phyloP scores from a whole-genome alignment of 371 early-diverging fungal genomes.

The Synchytrium microbalum region DNA sequence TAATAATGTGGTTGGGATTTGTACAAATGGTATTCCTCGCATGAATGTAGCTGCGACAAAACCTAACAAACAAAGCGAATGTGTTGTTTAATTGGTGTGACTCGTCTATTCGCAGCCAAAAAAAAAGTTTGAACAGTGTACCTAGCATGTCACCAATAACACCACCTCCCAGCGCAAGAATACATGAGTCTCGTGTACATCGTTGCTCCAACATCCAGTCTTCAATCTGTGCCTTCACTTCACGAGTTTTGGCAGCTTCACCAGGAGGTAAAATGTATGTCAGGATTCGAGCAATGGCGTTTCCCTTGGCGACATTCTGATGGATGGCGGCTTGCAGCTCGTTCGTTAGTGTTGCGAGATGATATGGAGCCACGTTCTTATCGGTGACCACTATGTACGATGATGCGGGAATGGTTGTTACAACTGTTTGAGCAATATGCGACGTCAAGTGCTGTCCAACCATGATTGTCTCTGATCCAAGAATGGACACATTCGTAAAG shows the following conservation, averaged over 20 bases:
- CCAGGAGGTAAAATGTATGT: conserved; percentile 81
- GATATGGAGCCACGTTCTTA: conserved; percentile 68
- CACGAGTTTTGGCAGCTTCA: conserved; percentile 83
- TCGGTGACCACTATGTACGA: conserved; percentile 88
- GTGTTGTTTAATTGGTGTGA: neutral
- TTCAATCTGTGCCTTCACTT: conserved; percentile 79
- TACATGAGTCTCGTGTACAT: conserved; percentile 89
- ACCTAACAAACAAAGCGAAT: conserved; percentile 29
- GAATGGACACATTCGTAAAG: conserved; percentile 46
- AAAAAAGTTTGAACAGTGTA: conserved; percentile 10
- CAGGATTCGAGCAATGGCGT: conserved; percentile 48
- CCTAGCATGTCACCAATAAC: conserved; percentile 93
- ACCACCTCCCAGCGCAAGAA: conserved; percentile 94
- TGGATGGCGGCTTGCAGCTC: conserved; percentile 25
- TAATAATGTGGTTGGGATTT: conserved; percentile 91
- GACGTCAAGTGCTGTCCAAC: conserved; percentile 76
- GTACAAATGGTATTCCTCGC: conserved; percentile 90
- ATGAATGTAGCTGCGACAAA: conserved; percentile 96
- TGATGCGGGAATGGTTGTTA: conserved; percentile 64
- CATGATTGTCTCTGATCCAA: conserved; percentile 78
- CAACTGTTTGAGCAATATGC: conserved; percentile 67
- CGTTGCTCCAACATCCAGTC: conserved; percentile 79
- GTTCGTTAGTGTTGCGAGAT: conserved; percentile 45
- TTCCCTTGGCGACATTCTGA: conserved; percentile 28
- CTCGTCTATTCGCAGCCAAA: neutral